phyloP scores from a whole-genome alignment of 192 early-diverging fungal species.

The Backusella morwellensis region DNA sequence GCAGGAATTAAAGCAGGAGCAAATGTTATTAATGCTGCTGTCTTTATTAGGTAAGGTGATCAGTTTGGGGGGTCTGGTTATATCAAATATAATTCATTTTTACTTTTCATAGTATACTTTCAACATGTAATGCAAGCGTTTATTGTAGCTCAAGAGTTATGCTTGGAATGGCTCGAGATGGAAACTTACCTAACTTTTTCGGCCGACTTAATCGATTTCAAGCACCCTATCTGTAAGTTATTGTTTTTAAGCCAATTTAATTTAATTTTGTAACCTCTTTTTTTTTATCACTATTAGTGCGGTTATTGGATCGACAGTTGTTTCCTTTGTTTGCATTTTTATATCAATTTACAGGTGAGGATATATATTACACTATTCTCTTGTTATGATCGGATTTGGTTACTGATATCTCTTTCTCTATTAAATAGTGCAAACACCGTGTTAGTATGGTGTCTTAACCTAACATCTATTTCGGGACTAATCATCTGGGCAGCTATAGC shows the following conservation, averaged over 20 bases:
- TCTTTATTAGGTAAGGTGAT: slow-evolving; percentile 36
- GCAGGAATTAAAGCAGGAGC: slow-evolving; percentile 60
- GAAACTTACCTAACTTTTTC: slow-evolving; percentile 67
- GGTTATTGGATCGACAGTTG: slow-evolving; percentile 44
- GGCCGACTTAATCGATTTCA: slow-evolving; percentile 50
- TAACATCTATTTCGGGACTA: slow-evolving; percentile 61
- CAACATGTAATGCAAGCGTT: slow-evolving; percentile 76
- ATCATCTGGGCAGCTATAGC: slow-evolving; percentile 77
- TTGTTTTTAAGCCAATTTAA: neutral
- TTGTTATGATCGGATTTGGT: too few relatives aligned
- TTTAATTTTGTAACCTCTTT: too few relatives aligned
- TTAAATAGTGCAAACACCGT: slow-evolving; percentile 63
- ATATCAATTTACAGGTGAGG: slow-evolving; percentile 36
- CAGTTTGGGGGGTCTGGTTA: too few relatives aligned
- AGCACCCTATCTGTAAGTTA: slow-evolving; percentile 40
- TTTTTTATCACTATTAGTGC: slow-evolving; percentile 20
- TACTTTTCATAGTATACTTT: slow-evolving; percentile 41
- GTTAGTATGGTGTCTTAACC: neutral
- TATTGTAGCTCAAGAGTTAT: slow-evolving; percentile 79
- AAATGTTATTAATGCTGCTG: slow-evolving; percentile 64
- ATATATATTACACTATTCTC: too few relatives aligned
- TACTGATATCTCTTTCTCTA: slow-evolving; percentile 42
- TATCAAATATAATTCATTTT: too few relatives aligned
- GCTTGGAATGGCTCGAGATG: slow-evolving; percentile 67
- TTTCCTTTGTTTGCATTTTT: slow-evolving; percentile 57